Conservation (phyloP, 2,329 filamentous ascomycete species). For the Madurella mycetomatis region DNA sequence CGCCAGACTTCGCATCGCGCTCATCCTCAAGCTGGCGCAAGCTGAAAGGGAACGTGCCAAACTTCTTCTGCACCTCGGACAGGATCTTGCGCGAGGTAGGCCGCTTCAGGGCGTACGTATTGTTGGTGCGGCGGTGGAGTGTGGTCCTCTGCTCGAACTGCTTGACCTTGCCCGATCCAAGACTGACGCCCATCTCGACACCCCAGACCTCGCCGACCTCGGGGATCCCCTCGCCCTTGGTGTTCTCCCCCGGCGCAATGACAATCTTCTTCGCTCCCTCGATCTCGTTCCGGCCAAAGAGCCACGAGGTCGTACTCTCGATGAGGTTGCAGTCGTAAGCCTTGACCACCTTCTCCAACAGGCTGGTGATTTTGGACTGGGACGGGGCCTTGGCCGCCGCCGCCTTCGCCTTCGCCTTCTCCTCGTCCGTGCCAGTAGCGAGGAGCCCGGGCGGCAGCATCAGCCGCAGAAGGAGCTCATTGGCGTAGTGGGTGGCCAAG, state of each 20-base stretch:
- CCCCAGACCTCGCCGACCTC: conserved; percentile 95
- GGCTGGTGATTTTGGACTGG: conserved; percentile 78
- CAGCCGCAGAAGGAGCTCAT: conserved; percentile 86
- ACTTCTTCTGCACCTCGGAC: conserved; percentile 95
- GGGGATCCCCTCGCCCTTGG: conserved; percentile 84
- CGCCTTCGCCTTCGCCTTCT: conserved; percentile 93
- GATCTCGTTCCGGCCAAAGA: conserved; percentile 95
- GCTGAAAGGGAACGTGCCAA: conserved; percentile 96
- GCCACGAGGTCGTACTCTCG: conserved; percentile 97
- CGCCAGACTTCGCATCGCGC: conserved; percentile 89
- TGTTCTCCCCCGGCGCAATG: conserved; percentile 75
- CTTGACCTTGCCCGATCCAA: conserved; percentile 94
- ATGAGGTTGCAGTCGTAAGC: conserved; percentile 88
- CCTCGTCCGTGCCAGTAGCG: conserved; percentile 79
- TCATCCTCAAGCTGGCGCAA: conserved; percentile 95
- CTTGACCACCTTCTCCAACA: conserved; percentile 89
- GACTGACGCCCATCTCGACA: conserved; percentile 88
- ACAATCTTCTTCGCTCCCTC: conserved; percentile 98
- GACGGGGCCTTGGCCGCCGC: conserved; percentile 75
- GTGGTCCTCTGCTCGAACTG: conserved; percentile 81
- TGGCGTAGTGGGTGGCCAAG: conserved; percentile 88
- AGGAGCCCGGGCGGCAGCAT: conserved; percentile 89
- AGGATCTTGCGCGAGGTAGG: conserved; percentile 88
- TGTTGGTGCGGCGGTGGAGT: conserved; percentile 85
- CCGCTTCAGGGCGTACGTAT: conserved; percentile 90